These are phyloP conservation scores for Thalassiosira exigua DNA, from an alignment of 352 stramenopile genomes.

Conservation along the genomic window DNA sequence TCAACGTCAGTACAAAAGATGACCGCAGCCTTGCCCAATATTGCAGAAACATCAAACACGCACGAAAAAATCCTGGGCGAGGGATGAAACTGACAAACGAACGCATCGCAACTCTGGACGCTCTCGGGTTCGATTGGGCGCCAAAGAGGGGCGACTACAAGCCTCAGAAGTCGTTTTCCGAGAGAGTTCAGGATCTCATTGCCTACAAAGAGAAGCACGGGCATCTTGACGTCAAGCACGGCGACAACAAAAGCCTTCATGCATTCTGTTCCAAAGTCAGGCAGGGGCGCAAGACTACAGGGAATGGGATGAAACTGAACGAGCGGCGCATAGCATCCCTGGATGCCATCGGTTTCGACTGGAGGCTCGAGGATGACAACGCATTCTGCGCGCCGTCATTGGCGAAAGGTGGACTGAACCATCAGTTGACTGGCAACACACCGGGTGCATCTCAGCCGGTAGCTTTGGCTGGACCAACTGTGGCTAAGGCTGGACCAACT, in stretches of 20 bases:
- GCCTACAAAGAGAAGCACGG: constrained; percentile 20
- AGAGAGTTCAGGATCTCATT: constrained; percentile 9
- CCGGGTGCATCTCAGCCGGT: too few relatives aligned
- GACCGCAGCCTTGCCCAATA: too few relatives aligned
- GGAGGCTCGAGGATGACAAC: too few relatives aligned
- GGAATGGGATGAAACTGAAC: not conserved
- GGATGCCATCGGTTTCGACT: constrained; percentile 16
- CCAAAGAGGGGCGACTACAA: constrained; percentile 7
- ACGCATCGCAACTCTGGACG: constrained; percentile 19
- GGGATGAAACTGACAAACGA: constrained; percentile 31
- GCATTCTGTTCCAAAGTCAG: constrained; percentile 3
- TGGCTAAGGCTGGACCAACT: too few relatives aligned
- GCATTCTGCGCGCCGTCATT: too few relatives aligned
- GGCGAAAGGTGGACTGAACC: too few relatives aligned
- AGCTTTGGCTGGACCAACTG: too few relatives aligned
- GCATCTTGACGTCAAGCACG: constrained; percentile 2
- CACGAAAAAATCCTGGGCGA: too few relatives aligned
- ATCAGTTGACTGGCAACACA: too few relatives aligned
- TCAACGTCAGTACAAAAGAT: too few relatives aligned
- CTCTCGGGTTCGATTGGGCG: constrained; percentile 34
- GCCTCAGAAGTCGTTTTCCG: constrained; percentile 7
- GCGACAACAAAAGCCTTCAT: not conserved
- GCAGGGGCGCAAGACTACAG: not conserved
- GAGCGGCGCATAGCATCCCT: constrained; percentile 7
- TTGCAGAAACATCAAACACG: too few relatives aligned